Evolutionary conservation across 2,329 filamentous ascomycete species (phyloP).

Genomic region (Trichoderma sp.): DNA sequence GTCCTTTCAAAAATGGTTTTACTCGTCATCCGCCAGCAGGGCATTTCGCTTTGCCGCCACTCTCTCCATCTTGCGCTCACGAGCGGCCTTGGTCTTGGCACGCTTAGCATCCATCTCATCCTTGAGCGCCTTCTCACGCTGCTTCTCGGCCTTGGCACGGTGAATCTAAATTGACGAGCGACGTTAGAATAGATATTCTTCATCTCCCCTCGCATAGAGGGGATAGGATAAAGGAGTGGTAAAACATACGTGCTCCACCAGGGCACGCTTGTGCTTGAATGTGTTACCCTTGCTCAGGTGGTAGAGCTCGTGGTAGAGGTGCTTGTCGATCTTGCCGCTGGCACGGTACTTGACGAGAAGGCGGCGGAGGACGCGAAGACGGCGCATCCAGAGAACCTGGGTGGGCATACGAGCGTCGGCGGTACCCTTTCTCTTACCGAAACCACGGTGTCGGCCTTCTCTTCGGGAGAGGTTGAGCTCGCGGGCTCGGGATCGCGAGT

Average conservation of each 20-base stretch:
- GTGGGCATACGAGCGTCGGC: slow-evolving; percentile 98
- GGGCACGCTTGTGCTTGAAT: slow-evolving; percentile 99
- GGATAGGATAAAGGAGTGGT: neutral
- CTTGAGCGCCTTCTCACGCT: slow-evolving; percentile 92
- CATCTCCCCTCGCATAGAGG: neutral
- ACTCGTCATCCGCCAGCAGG: slow-evolving; percentile 71
- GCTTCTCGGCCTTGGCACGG: slow-evolving; percentile 99
- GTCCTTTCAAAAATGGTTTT: slow-evolving; percentile 51
- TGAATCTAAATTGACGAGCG: slow-evolving; percentile 71
- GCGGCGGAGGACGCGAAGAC: slow-evolving; percentile 97
- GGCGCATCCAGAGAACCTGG: slow-evolving; percentile 99
- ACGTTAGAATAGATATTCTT: slow-evolving; percentile 26
- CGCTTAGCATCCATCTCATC: slow-evolving; percentile 99
- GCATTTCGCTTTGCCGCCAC: slow-evolving; percentile 87
- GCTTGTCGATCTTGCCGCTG: slow-evolving; percentile 99
- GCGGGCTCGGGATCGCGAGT: slow-evolving; percentile 95
- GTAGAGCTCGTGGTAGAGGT: slow-evolving; percentile 99
- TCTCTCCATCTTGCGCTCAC: slow-evolving; percentile 97
- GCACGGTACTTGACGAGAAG: slow-evolving; percentile 99
- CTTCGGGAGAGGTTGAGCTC: slow-evolving; percentile 93
- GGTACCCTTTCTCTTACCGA: slow-evolving; percentile 99
- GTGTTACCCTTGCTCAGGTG: slow-evolving; percentile 99
- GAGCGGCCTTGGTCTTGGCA: slow-evolving; percentile 99
- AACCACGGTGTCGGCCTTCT: slow-evolving; percentile 96
- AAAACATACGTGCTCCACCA: slow-evolving; percentile 97